Base-by-base conservation (phyloP, 768 basidiomycete genomes). In the Lactifluus subvellereus region DNA sequence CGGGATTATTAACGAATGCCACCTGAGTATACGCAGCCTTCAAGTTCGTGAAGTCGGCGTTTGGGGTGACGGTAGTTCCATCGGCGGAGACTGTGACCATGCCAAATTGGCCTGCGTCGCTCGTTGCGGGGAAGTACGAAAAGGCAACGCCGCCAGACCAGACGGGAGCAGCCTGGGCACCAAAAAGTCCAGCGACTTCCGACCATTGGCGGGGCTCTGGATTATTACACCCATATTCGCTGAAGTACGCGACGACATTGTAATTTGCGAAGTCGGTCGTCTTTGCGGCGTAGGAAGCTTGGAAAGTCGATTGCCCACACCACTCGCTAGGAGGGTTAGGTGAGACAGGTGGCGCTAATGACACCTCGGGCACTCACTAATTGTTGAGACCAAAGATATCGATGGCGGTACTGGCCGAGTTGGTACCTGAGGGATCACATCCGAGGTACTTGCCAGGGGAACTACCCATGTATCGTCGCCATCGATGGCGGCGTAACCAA, bases 101-200 rank as follows among this genome's bases (percentile, higher is more conserved):
- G 30, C 94, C 94, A 66, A 90, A 97, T 68, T 87, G 77, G 54
- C 91, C 91, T 57, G 80, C 77, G 8, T 79, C 82, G 67, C 86
- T 87, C n/a, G 70, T 52, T 20, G 91, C 91, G 2, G 90, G 88
- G 82, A 96, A 94, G 74, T 95, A 96, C 54, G 86, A 87, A 74
- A 92, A 93, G 4, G 94, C 93, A 57, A 96, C 68, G 57, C 91
- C 94, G 65, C 94, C 94, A 37, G 90, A 93, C 86, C 89, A 96
- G 54, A 88, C 85, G 59, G 84, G 74, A 20, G 85, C 80, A 83
- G 94, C 91, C 7, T 87, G 74, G 11, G 80, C 71, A 63, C 87
- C 81, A 72, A 91, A 90, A 32, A 96, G 78, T 32, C 87, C 83
- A 52, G 73, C 78, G 14, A 85, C 83, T 72, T 97, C 94, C 40